These are phyloP conservation scores for Ogataea haglerorum DNA, from an alignment of 805 yeast genomes.

Conservation along the genomic window DNA sequence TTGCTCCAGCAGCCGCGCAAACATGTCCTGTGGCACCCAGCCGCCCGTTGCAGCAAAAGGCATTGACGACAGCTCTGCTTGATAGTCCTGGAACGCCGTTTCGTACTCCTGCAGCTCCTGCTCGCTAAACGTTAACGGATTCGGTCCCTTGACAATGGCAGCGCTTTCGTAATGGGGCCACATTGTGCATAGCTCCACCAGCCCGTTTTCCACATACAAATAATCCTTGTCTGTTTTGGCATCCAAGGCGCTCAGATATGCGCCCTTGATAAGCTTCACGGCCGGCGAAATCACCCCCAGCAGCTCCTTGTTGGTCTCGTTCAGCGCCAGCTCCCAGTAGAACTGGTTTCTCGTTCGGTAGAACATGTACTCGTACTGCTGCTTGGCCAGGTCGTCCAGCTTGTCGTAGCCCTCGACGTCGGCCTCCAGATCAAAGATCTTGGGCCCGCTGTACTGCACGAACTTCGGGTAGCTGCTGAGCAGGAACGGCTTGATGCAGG, in stretches of 20 bases:
- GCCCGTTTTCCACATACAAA: slow-evolving; percentile 61
- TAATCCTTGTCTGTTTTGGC: slow-evolving; percentile 56
- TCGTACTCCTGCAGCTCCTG: slow-evolving; percentile 58
- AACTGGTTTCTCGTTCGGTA: slow-evolving; percentile 89
- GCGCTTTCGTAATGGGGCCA: slow-evolving; percentile 67
- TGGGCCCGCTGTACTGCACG: slow-evolving; percentile 84
- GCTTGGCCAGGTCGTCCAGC: slow-evolving; percentile 68
- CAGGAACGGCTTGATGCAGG: slow-evolving; percentile 77
- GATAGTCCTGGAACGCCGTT: slow-evolving; percentile 59
- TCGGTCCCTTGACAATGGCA: slow-evolving; percentile 44
- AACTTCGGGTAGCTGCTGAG: slow-evolving; percentile 78
- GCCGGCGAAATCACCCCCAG: slow-evolving; percentile 83
- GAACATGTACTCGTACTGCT: slow-evolving; percentile 81
- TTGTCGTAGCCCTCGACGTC: slow-evolving; percentile 70
- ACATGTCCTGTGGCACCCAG: slow-evolving; percentile 95
- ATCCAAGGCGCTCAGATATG: slow-evolving; percentile 60
- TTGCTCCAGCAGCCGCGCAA: slow-evolving; percentile 61
- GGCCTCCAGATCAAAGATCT: slow-evolving; percentile 68
- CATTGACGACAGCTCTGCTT: slow-evolving; percentile 58
- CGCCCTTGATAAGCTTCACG: slow-evolving; percentile 64
- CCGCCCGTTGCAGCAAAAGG: slow-evolving; percentile 92
- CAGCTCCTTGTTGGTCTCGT: slow-evolving; percentile 58
- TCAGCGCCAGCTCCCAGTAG: slow-evolving; percentile 77
- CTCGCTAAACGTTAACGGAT: slow-evolving; percentile 47
- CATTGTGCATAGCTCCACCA: slow-evolving; percentile 61